phyloP scores from a whole-genome alignment of 331 rosid genomes.

The Arachis monticola region DNA sequence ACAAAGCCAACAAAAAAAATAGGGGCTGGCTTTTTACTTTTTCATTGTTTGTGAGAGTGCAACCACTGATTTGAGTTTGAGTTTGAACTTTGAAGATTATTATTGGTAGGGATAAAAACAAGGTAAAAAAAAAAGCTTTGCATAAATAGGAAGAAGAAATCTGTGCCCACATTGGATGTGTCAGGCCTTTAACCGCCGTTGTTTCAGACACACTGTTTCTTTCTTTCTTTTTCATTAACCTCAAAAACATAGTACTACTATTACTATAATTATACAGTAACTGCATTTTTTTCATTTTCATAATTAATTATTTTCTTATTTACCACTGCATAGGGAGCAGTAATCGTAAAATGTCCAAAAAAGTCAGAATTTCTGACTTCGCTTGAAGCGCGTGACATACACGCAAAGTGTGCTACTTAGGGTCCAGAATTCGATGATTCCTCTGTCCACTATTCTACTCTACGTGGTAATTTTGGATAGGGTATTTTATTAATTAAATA shows the following conservation, averaged over 20 bases:
- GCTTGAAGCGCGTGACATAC: slow-evolving; percentile 41
- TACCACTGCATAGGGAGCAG: slow-evolving; percentile 18
- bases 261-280: too few relatives aligned
- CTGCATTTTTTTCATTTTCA: too few relatives aligned
- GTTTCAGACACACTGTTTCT: slow-evolving; percentile 25
- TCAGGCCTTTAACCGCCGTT: slow-evolving; percentile 55
- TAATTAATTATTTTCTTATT: background rate
- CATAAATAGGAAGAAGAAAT: slow-evolving; percentile 35
- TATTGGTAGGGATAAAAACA: background rate
- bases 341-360: slow-evolving; percentile 29
- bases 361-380: slow-evolving; percentile 33
- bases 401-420: slow-evolving; percentile 20
- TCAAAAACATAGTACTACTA: too few relatives aligned
- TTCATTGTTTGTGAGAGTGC: slow-evolving; percentile 14
- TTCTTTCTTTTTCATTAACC: background rate
- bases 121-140: background rate
- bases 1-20: too few relatives aligned
- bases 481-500: background rate
- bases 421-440: slow-evolving; percentile 24
- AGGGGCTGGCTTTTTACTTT: slow-evolving; percentile 2
- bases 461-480: slow-evolving; percentile 8
- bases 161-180: slow-evolving; percentile 26
- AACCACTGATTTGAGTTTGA: slow-evolving; percentile 13
- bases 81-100: background rate
- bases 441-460: background rate